These are phyloP conservation scores for Coemansia reversa DNA, from an alignment of 192 early-diverging fungal genomes.

Conservation along the genomic window DNA sequence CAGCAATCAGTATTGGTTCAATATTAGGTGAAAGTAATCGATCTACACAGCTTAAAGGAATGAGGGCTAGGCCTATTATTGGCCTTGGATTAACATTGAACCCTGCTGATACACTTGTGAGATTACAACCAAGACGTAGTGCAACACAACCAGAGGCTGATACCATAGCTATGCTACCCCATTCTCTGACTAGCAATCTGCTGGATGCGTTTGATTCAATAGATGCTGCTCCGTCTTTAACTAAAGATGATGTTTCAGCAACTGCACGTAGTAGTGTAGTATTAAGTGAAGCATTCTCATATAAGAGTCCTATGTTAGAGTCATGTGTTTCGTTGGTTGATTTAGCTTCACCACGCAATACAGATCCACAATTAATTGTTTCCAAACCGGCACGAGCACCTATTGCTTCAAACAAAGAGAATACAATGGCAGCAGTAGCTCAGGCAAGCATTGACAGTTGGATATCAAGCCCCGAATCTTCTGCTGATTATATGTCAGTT, in stretches of 20 bases:
- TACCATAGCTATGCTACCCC: no score
- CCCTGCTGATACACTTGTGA: conserved; percentile 38
- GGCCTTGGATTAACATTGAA: conserved; percentile 47
- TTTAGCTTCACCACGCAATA: conserved; percentile 12
- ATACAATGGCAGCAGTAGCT: no score
- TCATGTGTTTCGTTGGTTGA: conserved; percentile 16
- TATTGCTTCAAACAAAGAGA: no score
- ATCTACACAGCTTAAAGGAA: background rate
- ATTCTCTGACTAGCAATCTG: no score
- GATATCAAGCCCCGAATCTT: no score
- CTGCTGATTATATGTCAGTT: no score
- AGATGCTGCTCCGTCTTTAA: no score
- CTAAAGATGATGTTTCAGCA: background rate
- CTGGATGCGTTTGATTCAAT: no score
- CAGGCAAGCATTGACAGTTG: no score
- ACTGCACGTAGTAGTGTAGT: conserved; percentile 2
- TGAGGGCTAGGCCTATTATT: conserved; percentile 35
- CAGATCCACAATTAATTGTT: conserved; percentile 9
- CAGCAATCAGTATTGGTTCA: conserved; percentile 20
- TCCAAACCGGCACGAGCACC: no score
- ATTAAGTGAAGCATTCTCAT: conserved; percentile 7
- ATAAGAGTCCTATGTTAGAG: conserved; percentile 8
- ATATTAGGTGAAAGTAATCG: conserved; percentile 5
- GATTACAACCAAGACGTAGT: conserved; percentile 24
- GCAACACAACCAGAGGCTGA: background rate